Conservation (phyloP, 495 filamentous ascomycete genomes). For the Penicillium paxilli region DNA sequence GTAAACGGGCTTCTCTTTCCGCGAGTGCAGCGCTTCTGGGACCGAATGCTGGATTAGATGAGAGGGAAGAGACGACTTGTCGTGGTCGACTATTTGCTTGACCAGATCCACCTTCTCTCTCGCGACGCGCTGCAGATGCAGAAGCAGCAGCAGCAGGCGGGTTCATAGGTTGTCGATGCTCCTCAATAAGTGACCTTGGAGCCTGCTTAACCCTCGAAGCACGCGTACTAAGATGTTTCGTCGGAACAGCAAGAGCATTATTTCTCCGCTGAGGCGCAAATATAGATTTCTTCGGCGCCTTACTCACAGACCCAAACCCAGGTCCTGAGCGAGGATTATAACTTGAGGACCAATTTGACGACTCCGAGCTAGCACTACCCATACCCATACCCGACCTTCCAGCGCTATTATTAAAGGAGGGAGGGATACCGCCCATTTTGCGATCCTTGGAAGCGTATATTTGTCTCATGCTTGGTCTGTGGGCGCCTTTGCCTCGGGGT, state of each 20-base stretch:
- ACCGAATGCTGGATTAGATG: slow-evolving; percentile 5
- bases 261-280: slow-evolving; percentile 40
- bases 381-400: too few relatives aligned
- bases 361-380: too few relatives aligned
- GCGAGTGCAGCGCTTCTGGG: slow-evolving; percentile 14
- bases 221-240: slow-evolving; percentile 38
- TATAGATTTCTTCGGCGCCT: slow-evolving; percentile 36
- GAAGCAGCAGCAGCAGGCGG: slow-evolving; percentile 5
- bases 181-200: slow-evolving; percentile 43
- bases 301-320: neutral
- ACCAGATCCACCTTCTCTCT: neutral
- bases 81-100: neutral
- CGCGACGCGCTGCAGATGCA: neutral
- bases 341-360: neutral
- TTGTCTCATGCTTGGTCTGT: slow-evolving; percentile 24
- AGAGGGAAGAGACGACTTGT: slow-evolving; percentile 12
- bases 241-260: slow-evolving; percentile 37
- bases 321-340: neutral
- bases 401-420: slow-evolving; percentile 15
- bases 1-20: slow-evolving; percentile 32
- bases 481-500: slow-evolving; percentile 16
- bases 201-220: slow-evolving; percentile 40
- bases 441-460: slow-evolving; percentile 27
- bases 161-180: slow-evolving; percentile 35
- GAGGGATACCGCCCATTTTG: slow-evolving; percentile 25